A percentile compares a stretch with the other conserved stretches of the same genome.
Conservation (phyloP, 345 rosid species). For the Euclidium syriacum region DNA sequence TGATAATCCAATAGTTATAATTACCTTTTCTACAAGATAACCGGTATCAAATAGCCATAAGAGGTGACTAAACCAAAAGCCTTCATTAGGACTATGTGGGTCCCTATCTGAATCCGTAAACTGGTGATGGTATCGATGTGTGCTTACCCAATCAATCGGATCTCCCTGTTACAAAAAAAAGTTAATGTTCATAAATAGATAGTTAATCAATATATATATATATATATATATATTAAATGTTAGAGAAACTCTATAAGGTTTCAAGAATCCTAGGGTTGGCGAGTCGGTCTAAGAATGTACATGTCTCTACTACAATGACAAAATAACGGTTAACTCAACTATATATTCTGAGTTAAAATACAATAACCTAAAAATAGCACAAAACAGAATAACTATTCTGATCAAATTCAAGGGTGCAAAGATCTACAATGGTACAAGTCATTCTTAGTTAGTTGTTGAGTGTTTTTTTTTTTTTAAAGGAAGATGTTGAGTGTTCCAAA, state of each 20-base stretch:
- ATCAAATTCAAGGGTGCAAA: neutral
- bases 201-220: neutral
- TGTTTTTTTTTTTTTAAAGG: too few relatives aligned
- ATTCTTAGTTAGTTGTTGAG: neutral
- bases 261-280: neutral
- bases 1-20: neutral
- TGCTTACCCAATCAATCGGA: constrained; percentile 93
- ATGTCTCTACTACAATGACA: neutral
- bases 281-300: neutral
- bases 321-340: neutral
- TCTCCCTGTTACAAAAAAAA: constrained; percentile 28
- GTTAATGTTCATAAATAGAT: neutral
- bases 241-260: neutral
- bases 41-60: constrained; percentile 70
- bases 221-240: neutral
- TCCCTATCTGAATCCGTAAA: constrained; percentile 82
- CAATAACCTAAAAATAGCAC: too few relatives aligned
- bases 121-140: constrained; percentile 84
- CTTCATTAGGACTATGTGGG: constrained; percentile 90
- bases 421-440: neutral
- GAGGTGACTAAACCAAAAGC: constrained; percentile 88
- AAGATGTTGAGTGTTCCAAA: neutral
- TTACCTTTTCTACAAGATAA: constrained; percentile 51
- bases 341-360: too few relatives aligned
- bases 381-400: too few relatives aligned